A percentile compares a stretch with the other conserved stretches of the same genome.
phyloP scores from a whole-genome alignment of 106 monocot genomes.

The Dioscorea dumetorum region DNA sequence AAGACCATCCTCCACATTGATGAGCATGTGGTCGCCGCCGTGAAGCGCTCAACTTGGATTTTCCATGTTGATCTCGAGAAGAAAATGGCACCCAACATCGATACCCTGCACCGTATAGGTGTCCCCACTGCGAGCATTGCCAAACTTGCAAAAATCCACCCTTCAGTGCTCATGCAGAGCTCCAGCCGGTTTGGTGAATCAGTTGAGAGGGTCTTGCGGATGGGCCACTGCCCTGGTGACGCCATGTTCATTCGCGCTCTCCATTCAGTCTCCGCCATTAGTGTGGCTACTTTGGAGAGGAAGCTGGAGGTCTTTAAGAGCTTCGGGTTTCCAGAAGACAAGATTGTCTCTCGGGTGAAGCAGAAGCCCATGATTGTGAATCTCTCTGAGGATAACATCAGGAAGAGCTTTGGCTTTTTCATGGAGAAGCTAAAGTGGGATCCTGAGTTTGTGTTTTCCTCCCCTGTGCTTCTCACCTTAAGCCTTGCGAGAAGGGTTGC shows the following conservation, averaged over 20 bases:
- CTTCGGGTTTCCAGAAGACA: conserved; percentile 29
- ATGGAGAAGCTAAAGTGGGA: conserved; percentile 10
- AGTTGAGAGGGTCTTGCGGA: neutral
- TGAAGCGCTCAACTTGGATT: conserved; percentile 2
- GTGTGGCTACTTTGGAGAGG: conserved; percentile 2
- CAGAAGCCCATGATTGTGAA: conserved; percentile 1
- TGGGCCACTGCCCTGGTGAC: conserved; percentile 19
- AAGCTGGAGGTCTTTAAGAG: conserved; percentile 21
- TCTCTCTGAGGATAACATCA: conserved; percentile 16
- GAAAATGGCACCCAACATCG: conserved; percentile 5
- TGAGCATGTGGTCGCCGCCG: neutral
- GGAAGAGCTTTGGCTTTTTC: conserved; percentile 18
- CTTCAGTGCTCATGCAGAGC: neutral
- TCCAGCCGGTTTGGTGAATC: neutral
- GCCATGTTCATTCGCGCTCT: conserved; percentile 17
- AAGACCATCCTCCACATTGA: conserved; percentile 2
- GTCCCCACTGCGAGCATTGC: conserved; percentile 2
- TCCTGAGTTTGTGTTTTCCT: neutral
- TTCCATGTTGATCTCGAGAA: conserved; percentile 8
- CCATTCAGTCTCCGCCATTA: conserved; percentile 7
- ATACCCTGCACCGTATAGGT: conserved; percentile 6
- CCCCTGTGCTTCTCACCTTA: conserved; percentile 8
- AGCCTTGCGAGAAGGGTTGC: conserved; percentile 40
- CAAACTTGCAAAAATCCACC: conserved; percentile 5
- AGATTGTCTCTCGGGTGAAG: conserved; percentile 14